These are phyloP conservation scores for Epichloe gansuensis DNA, from an alignment of 2,329 filamentous ascomycete species.

Conservation along the genomic window DNA sequence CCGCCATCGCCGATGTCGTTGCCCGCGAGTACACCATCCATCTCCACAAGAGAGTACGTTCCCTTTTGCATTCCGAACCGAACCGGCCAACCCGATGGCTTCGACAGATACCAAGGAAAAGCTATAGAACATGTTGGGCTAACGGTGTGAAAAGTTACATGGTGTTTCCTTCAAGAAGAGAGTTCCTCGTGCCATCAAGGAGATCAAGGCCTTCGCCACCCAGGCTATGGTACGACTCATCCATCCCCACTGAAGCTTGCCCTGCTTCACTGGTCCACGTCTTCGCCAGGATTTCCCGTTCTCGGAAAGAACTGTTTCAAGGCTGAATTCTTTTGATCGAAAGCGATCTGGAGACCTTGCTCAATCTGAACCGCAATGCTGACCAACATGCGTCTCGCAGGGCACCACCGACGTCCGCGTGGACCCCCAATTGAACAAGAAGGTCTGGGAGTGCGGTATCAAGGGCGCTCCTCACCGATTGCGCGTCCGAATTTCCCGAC, in stretches of 20 bases:
- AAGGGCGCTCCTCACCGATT: conserved; percentile 98
- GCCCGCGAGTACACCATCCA: conserved; percentile 99
- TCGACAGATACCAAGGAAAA: conserved; percentile 3
- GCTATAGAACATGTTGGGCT: conserved; percentile 1
- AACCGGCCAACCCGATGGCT: conserved; percentile 2
- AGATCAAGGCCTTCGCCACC: conserved; percentile 90
- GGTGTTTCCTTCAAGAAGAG: conserved; percentile 99
- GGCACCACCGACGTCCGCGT: conserved; percentile 94
- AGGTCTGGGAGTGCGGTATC: conserved; percentile 98
- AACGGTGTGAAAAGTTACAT: conserved; percentile 57
- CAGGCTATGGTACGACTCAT: conserved; percentile 77
- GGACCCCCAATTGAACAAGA: conserved; percentile 99
- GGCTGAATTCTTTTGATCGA: not conserved
- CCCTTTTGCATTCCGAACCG: conserved; percentile 3
- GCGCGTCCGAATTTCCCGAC: conserved; percentile 95
- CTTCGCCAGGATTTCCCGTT: not conserved
- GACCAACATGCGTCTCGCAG: conserved; percentile 33
- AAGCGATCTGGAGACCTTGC: not conserved
- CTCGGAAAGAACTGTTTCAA: not conserved
- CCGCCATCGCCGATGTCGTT: conserved; percentile 97
- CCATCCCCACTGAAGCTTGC: not conserved
- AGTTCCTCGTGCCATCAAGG: conserved; percentile 96
- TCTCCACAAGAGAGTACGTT: conserved; percentile 76
- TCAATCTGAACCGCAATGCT: conserved; percentile 6
- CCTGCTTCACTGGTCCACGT: not conserved